These are phyloP conservation scores for Emericellopsis cladophorae DNA, from an alignment of 2,329 filamentous ascomycete species.

Conservation along the genomic window DNA sequence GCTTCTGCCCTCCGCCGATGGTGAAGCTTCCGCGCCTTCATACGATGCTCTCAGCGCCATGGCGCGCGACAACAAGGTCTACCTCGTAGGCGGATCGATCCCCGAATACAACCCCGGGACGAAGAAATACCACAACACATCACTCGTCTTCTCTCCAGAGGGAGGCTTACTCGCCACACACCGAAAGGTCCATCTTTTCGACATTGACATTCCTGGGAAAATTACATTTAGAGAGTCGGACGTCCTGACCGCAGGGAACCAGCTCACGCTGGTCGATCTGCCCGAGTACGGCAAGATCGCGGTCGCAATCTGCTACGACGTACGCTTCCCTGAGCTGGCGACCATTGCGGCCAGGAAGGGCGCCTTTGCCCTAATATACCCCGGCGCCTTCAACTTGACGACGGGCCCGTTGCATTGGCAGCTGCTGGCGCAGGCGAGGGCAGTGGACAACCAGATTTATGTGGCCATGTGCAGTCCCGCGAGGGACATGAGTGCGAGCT, in stretches of 20 bases:
- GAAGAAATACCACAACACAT: constrained; percentile 78
- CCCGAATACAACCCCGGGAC: constrained; percentile 57
- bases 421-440: constrained; percentile 67
- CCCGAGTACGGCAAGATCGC: constrained; percentile 81
- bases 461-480: constrained; percentile 89
- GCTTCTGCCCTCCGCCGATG: constrained; percentile 64
- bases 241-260: constrained; percentile 73
- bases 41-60: constrained; percentile 75
- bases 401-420: constrained; percentile 90
- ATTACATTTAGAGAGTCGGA: constrained; percentile 88
- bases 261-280: constrained; percentile 73
- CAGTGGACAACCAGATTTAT: constrained; percentile 89
- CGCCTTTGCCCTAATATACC: constrained; percentile 83
- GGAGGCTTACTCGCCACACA: constrained; percentile 78
- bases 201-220: constrained; percentile 93
- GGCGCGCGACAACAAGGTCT: constrained; percentile 66
- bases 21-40: constrained; percentile 58
- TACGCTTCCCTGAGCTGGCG: constrained; percentile 90
- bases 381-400: constrained; percentile 92
- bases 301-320: constrained; percentile 93
- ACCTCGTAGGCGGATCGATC: constrained; percentile 77
- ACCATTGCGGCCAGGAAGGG: constrained; percentile 76
- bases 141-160: constrained; percentile 65
- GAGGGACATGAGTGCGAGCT: constrained; percentile 61
- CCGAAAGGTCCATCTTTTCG: constrained; percentile 91